A percentile compares a stretch with the other conserved stretches of the same genome.
These are phyloP conservation scores for Lepidium didymum DNA, from an alignment of 345 rosid species.

Conservation along the genomic window DNA sequence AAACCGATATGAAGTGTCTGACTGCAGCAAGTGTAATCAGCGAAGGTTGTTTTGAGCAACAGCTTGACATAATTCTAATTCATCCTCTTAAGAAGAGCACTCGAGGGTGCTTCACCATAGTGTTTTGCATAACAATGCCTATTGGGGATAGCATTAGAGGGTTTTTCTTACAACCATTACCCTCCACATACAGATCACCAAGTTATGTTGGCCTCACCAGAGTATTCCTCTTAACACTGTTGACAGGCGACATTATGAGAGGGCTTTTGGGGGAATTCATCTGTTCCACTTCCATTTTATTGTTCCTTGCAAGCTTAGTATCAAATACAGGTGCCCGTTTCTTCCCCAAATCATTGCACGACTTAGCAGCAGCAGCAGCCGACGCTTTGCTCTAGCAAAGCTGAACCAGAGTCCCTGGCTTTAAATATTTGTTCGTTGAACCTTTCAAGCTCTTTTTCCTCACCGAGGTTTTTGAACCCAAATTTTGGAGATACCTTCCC, in stretches of 20 bases:
- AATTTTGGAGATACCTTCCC: slow-evolving; percentile 62
- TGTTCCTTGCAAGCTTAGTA: slow-evolving; percentile 33
- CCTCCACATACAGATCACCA: slow-evolving; percentile 30
- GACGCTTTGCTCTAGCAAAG: slow-evolving; percentile 48
- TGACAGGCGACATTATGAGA: slow-evolving; percentile 49
- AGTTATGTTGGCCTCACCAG: slow-evolving; percentile 34
- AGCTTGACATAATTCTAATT: slow-evolving; percentile 87
- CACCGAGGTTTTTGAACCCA: slow-evolving; percentile 33
- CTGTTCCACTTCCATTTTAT: slow-evolving; percentile 18
- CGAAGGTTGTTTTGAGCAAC: slow-evolving; percentile 87
- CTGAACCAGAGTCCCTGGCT: slow-evolving; percentile 85
- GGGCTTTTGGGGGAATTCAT: slow-evolving; percentile 45
- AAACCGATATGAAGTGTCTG: background rate
- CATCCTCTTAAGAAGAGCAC: slow-evolving; percentile 92
- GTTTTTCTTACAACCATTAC: slow-evolving; percentile 34
- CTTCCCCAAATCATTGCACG: slow-evolving; percentile 68
- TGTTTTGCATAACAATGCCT: slow-evolving; percentile 44
- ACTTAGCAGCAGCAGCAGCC: slow-evolving; percentile 35
- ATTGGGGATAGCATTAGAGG: slow-evolving; percentile 64
- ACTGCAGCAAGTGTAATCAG: slow-evolving; percentile 30
- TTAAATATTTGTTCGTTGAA: slow-evolving; percentile 56
- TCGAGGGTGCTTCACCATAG: slow-evolving; percentile 34
- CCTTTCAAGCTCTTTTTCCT: slow-evolving; percentile 51
- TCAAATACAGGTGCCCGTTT: slow-evolving; percentile 53
- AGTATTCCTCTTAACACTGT: slow-evolving; percentile 37